Base-by-base conservation (phyloP, 306 rosid genomes). In the Fragaria iinumae region DNA sequence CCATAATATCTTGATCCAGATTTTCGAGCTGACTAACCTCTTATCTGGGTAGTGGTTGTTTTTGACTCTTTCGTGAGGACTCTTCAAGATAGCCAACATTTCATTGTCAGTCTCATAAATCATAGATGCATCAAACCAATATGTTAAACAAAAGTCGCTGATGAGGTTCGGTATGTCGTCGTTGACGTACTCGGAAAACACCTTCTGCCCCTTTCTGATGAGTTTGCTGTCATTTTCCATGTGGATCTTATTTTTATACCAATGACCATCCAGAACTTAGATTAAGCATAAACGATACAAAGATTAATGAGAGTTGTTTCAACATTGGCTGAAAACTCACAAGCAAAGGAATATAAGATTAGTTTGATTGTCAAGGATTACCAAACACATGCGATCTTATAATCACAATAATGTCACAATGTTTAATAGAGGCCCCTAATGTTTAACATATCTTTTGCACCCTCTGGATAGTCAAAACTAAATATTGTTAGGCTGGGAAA, bases 311-410 rank as follows among this genome's bases (percentile, higher is more conserved):
- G 52, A 21, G 66, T 6, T 13, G 12, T 62, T 27, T 72, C 43
- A 55, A 23, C 14, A 38, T 23, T 63, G 43, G 44, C 12, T 4
- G 69, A 36, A 64, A 34, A 17, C 45, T 32, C 17, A 6, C 16
- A 63, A 16, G 13, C 5, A 23, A 36, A 1, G 4, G 20, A 55
- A 53, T 56, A 73, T 52, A 56, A 55, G 49, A 29, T 45, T 74
- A 20, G 70, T 14, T 17, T 11, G 9, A 5, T 50, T 9, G 78
- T 75, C 71, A 75, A 62, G n/a, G 34, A 62, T 45, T 75, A 62
- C 78, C 71, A 12, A 62, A 18, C 47, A 29, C 20, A 43, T 32
- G 48, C 4, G 47, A 44, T 27, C 32, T 60, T 73, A 29, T 32
- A 25, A 43, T 59, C 56, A 17, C 53, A 14, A 57, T 73, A 0